phyloP scores from a whole-genome alignment of 2,329 filamentous ascomycete genomes.

The Tolypocladium inflatum region DNA sequence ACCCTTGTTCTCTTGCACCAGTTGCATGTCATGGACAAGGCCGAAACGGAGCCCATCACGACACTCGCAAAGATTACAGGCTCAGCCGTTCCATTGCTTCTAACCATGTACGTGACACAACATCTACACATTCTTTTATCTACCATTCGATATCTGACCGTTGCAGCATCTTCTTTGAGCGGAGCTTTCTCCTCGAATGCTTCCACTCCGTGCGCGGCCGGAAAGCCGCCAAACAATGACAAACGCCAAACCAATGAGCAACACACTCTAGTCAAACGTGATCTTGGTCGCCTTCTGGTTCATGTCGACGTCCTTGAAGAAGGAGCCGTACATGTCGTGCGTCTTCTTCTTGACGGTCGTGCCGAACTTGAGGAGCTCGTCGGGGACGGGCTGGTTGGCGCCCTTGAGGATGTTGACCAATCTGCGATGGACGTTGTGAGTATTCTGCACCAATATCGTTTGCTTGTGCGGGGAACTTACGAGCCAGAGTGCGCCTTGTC shows the following conservation, averaged over 20 bases:
- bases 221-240: slow-evolving; percentile 19
- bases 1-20: slow-evolving; percentile 16
- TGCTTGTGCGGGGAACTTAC: slow-evolving; percentile 40
- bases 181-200: slow-evolving; percentile 41
- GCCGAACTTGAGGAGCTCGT: slow-evolving; percentile 87
- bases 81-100: slow-evolving; percentile 40
- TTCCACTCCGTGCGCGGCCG: slow-evolving; percentile 32
- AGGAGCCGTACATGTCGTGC: slow-evolving; percentile 89
- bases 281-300: slow-evolving; percentile 85
- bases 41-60: slow-evolving; percentile 16
- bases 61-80: slow-evolving; percentile 37
- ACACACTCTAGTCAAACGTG: slow-evolving; percentile 57
- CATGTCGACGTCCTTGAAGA: slow-evolving; percentile 83
- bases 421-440: slow-evolving; percentile 28
- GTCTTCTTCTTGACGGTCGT: slow-evolving; percentile 99
- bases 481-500: slow-evolving; percentile 88
- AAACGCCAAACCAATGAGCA: slow-evolving; percentile 1
- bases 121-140: slow-evolving; percentile 12
- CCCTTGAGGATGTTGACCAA: slow-evolving; percentile 90
- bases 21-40: slow-evolving; percentile 13
- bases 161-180: slow-evolving; percentile 43
- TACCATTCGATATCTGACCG: slow-evolving; percentile 9
- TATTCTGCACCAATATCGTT: not conserved
- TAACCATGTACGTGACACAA: slow-evolving; percentile 47
- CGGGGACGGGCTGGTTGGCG: slow-evolving; percentile 85